Evolutionary conservation across 2,329 filamentous ascomycete genomes (phyloP).

Genomic region (Fulvia fulva): DNA sequence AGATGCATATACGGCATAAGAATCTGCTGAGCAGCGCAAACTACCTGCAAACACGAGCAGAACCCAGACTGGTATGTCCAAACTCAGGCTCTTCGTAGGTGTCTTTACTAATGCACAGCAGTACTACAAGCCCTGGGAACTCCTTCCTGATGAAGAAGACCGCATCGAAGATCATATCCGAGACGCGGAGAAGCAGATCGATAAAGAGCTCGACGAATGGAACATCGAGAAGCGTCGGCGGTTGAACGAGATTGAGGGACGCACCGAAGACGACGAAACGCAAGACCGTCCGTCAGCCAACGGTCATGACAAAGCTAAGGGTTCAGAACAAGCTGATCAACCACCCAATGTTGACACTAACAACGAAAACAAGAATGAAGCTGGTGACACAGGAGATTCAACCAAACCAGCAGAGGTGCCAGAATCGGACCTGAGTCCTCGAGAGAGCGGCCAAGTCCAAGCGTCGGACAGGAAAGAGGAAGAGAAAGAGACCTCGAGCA

Average conservation of each 20-base stretch:
- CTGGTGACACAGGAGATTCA: constrained; percentile 6
- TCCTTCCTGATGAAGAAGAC: constrained; percentile 64
- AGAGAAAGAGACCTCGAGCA: neutral
- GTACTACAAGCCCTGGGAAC: constrained; percentile 84
- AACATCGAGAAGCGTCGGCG: constrained; percentile 35
- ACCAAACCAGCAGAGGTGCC: constrained; percentile 7
- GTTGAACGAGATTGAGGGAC: constrained; percentile 3
- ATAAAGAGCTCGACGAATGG: constrained; percentile 63
- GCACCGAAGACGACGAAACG: constrained; percentile 1
- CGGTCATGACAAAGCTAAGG: neutral
- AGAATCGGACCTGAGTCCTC: constrained; percentile 3
- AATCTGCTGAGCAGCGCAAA: constrained; percentile 68
- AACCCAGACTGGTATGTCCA: constrained; percentile 71
- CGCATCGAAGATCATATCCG: constrained; percentile 67
- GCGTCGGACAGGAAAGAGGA: neutral
- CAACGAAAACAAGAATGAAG: neutral
- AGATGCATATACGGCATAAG: constrained; percentile 68
- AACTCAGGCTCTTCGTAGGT: neutral
- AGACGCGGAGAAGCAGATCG: constrained; percentile 60
- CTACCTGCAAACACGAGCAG: constrained; percentile 66
- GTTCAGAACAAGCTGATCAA: neutral
- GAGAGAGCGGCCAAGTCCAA: neutral
- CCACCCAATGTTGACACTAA: constrained; percentile 4
- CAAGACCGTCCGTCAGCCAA: neutral
- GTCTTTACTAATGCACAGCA: constrained; percentile 35